phyloP scores from a whole-genome alignment of 2,329 filamentous ascomycete species.

The Diaporthe eres region DNA sequence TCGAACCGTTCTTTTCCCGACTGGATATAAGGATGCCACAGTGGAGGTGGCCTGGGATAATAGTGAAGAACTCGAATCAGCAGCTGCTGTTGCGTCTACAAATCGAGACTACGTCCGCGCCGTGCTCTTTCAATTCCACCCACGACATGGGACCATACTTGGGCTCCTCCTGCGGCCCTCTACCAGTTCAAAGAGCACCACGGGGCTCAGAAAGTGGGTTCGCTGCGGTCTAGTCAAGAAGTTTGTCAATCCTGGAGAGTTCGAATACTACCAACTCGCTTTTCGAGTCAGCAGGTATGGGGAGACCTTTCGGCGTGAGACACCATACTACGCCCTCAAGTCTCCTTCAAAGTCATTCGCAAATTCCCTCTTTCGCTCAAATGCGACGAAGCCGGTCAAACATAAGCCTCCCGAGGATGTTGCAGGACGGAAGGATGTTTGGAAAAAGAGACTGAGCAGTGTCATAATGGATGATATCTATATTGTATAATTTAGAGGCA shows the following conservation, averaged over 20 bases:
- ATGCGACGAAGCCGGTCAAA: background rate
- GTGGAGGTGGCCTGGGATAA: background rate
- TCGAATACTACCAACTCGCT: background rate
- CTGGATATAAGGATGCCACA: background rate
- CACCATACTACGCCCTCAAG: background rate
- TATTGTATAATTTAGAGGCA: background rate
- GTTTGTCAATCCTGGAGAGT: background rate
- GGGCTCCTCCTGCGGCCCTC: background rate
- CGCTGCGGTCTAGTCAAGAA: background rate
- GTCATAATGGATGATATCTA: background rate
- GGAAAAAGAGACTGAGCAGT: background rate
- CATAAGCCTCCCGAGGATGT: background rate
- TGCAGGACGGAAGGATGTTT: background rate
- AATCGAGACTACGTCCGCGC: background rate
- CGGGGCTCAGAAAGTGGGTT: background rate
- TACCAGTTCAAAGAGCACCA: background rate
- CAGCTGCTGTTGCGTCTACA: background rate
- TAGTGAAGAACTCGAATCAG: background rate
- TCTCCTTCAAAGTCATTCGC: background rate
- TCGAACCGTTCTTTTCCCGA: background rate
- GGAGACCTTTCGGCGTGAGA: background rate
- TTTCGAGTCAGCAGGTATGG: background rate
- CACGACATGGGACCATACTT: background rate
- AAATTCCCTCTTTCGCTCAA: background rate
- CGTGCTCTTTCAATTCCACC: background rate